These are phyloP conservation scores for Leptomonas seymouri DNA, from an alignment of 208 protist genomes.

Conservation along the genomic window DNA sequence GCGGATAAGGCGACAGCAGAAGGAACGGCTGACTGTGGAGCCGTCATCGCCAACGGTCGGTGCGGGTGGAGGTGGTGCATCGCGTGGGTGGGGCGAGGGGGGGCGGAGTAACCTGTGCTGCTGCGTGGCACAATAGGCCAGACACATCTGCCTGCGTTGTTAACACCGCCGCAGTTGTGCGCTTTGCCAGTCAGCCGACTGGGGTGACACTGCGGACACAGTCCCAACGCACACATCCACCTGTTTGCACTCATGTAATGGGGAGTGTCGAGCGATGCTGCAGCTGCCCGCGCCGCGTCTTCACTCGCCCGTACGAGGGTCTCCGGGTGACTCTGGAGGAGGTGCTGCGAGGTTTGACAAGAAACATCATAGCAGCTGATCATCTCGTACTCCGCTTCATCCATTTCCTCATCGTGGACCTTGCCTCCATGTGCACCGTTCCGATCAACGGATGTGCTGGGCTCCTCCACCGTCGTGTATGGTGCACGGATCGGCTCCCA, in stretches of 20 bases:
- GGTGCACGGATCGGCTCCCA: background rate
- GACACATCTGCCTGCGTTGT: background rate
- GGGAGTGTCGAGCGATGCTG: slow-evolving; percentile 1
- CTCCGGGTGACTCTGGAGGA: slow-evolving; percentile 1
- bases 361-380: slow-evolving; percentile 35
- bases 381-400: slow-evolving; percentile 5
- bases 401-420: background rate
- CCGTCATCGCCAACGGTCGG: background rate
- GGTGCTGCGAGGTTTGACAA: slow-evolving; percentile 33
- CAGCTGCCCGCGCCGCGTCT: background rate
- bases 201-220: slow-evolving; percentile 32
- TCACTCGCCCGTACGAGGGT: background rate
- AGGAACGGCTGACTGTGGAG: background rate
- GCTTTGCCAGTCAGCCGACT: background rate
- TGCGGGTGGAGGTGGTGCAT: background rate
- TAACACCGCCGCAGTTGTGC: background rate
- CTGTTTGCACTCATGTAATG: slow-evolving; percentile 24
- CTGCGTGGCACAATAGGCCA: slow-evolving; percentile 20
- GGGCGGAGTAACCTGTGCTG: slow-evolving; percentile 23
- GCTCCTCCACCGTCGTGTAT: background rate
- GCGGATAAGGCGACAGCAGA: background rate
- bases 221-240: slow-evolving; percentile 33
- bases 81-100: background rate
- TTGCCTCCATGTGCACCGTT: background rate
- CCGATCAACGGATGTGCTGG: background rate